These are phyloP conservation scores for Lanmaoa rubissima DNA, from an alignment of 768 basidiomycete species.

Conservation along the genomic window DNA sequence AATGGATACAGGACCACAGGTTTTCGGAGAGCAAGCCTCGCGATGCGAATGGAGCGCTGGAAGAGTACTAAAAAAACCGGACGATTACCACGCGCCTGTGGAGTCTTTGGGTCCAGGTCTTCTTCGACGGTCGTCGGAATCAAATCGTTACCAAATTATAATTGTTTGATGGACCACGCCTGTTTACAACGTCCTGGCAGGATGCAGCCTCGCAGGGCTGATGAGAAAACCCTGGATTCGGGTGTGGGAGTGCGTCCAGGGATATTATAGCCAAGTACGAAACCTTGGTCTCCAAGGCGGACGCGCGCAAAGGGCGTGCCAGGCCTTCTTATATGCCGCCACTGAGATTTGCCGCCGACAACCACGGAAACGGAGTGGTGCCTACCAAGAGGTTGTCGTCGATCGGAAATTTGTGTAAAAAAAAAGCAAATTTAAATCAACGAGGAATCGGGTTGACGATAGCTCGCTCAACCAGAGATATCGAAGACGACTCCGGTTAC, in stretches of 20 bases:
- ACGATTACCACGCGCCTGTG: conserved; percentile 29
- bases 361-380: conserved; percentile 10
- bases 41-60: background rate
- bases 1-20: conserved; percentile 15
- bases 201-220: conserved; percentile 21
- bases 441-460: background rate
- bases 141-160: conserved; percentile 25
- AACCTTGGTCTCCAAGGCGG: conserved; percentile 17
- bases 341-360: conserved; percentile 11
- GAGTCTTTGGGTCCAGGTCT: conserved; percentile 29
- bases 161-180: conserved; percentile 12
- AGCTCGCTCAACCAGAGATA: conserved; percentile 2
- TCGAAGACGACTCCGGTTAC: background rate
- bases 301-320: conserved; percentile 32
- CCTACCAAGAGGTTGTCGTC: background rate
- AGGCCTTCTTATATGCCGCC: conserved; percentile 20
- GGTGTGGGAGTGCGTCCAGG: conserved; percentile 15
- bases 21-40: conserved; percentile 7
- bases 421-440: conserved; percentile 1
- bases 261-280: conserved; percentile 10
- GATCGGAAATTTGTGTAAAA: conserved; percentile 16
- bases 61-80: conserved; percentile 12
- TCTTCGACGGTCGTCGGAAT: conserved; percentile 9
- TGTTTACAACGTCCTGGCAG: conserved; percentile 9
- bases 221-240: conserved; percentile 23